These are phyloP conservation scores for Globisporangium lucens DNA, from an alignment of 352 stramenopile species.

Conservation along the genomic window DNA sequence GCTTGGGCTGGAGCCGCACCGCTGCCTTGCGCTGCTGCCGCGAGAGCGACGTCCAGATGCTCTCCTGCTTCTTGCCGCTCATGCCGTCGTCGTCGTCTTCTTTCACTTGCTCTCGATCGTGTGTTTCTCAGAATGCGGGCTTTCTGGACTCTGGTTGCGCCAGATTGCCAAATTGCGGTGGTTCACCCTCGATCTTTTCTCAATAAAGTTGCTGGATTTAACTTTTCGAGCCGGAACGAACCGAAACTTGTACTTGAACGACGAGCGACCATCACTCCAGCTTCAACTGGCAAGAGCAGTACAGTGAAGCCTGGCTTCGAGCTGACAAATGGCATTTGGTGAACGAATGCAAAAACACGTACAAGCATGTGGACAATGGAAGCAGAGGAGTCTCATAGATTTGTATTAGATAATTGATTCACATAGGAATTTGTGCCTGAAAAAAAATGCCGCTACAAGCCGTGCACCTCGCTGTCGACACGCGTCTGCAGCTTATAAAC, in stretches of 20 bases:
- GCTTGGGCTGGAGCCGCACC: conserved; percentile 28
- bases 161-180: background rate
- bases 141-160: background rate
- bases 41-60: conserved; percentile 38
- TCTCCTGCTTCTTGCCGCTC: conserved; percentile 42
- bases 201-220: conserved; percentile 3
- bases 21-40: conserved; percentile 25
- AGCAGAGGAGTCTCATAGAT: background rate
- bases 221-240: background rate
- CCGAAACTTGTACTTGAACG: background rate
- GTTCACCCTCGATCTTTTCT: background rate
- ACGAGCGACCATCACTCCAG: conserved; percentile 9
- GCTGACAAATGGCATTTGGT: background rate
- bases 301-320: background rate
- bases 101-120: background rate
- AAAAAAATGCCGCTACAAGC: background rate
- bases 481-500: background rate
- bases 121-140: background rate
- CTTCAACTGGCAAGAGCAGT: conserved; percentile 3
- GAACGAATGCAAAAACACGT: background rate
- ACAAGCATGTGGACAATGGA: background rate
- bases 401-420: conserved; percentile 1
- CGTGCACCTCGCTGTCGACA: background rate
- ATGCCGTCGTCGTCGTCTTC: conserved; percentile 15
- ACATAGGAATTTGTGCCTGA: background rate